Evolutionary conservation across 305 asterid species (phyloP).

Genomic region (Solanum hybrid): DNA sequence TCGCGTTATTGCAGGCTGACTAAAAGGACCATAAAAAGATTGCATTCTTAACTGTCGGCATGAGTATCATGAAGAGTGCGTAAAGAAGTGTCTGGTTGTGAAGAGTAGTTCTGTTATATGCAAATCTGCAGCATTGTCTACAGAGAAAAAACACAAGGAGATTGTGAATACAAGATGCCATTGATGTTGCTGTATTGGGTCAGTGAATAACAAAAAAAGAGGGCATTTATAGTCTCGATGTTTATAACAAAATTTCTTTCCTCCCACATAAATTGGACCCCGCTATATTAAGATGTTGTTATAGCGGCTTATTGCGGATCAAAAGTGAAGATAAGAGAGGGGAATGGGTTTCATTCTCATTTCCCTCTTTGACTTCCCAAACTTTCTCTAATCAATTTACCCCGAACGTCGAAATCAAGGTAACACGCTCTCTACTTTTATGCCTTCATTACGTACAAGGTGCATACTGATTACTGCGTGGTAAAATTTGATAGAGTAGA

Average conservation of each 20-base stretch:
- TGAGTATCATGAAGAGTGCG: constrained; percentile 45
- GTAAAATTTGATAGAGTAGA: neutral
- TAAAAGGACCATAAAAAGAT: constrained; percentile 28
- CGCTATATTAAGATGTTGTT: neutral
- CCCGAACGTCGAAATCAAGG: neutral
- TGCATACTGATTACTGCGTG: neutral
- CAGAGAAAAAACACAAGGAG: constrained; percentile 3
- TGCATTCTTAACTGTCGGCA: constrained; percentile 45
- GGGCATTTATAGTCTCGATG: neutral
- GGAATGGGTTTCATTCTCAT: neutral
- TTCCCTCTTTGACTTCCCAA: neutral
- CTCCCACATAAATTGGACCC: neutral
- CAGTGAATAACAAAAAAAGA: too few species aligned
- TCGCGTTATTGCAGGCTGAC: constrained; percentile 19
- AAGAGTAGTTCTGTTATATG: constrained; percentile 56
- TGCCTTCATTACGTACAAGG: too few species aligned
- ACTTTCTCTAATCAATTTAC: neutral
- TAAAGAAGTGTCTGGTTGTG: constrained; percentile 47
- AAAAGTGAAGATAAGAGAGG: neutral
- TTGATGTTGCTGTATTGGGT: neutral
- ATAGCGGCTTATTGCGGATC: neutral
- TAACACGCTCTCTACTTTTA: neutral
- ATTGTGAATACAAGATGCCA: neutral
- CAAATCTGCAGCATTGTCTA: constrained; percentile 38
- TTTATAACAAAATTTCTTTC: too few species aligned